phyloP scores from a whole-genome alignment of 2,329 filamentous ascomycete genomes.

The Phoma sp. region DNA sequence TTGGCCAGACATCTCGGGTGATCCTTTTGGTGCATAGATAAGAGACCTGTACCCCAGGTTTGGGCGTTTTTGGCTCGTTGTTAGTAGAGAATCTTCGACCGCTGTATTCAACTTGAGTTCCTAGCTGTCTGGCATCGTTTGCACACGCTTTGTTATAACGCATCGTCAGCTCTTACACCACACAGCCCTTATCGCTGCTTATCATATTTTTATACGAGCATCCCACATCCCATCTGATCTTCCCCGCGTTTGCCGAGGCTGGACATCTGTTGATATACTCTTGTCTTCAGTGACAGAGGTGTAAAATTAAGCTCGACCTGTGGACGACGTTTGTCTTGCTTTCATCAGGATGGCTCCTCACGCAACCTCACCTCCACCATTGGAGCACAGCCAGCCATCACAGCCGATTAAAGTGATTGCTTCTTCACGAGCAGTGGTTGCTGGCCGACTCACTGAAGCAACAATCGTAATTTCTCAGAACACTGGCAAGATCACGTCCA shows the following conservation, averaged over 20 bases:
- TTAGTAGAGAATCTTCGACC: constrained; percentile 1
- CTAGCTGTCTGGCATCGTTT: not conserved
- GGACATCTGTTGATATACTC: constrained; percentile 7
- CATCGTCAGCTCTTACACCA: constrained; percentile 18
- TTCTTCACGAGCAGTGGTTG: constrained; percentile 82
- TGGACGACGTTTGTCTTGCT: too few relatives aligned
- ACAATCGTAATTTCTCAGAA: constrained; percentile 78
- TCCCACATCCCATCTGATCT: constrained; percentile 21
- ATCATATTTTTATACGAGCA: constrained; percentile 33
- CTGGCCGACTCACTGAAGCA: constrained; percentile 76
- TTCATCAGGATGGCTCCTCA: constrained; percentile 45
- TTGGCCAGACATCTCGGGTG: constrained; percentile 17
- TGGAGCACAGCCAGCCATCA: constrained; percentile 32
- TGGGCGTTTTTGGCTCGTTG: constrained; percentile 25
- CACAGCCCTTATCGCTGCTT: constrained; percentile 42
- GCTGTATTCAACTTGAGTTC: not conserved
- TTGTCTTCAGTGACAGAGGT: not conserved
- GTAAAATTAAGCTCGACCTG: too few relatives aligned
- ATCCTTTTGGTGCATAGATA: constrained; percentile 38
- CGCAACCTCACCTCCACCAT: constrained; percentile 41
- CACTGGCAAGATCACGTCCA: constrained; percentile 83
- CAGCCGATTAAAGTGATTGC: constrained; percentile 74
- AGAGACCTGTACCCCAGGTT: constrained; percentile 46
- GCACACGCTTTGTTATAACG: constrained; percentile 17
- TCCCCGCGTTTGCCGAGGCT: constrained; percentile 33